Base-by-base conservation (phyloP, 495 filamentous ascomycete genomes). In the Aspergillus haitiensis region DNA sequence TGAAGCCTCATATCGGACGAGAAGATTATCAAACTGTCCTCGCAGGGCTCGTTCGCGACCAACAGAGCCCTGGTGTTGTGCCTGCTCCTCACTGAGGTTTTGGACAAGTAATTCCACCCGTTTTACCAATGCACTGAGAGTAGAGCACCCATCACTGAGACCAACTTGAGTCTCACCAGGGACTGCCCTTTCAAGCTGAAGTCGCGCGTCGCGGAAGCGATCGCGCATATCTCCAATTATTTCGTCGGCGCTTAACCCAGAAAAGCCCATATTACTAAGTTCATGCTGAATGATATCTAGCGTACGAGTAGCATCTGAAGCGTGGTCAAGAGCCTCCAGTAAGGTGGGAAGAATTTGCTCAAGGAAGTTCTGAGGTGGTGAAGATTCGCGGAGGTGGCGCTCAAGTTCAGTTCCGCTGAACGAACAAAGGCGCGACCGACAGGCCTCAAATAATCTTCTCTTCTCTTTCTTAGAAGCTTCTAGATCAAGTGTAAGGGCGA, bases 171-270 rank as follows among this genome's bases (percentile, higher is more conserved):
- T 71, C 64, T 91, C 88, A 5, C 87, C 88, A 0, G 88, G 88
- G 0, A 85, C 77, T 2, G 86, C 72, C 63, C 84, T 82, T 61
- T 91, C 88, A 6, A 91, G 77, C 31, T 86, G 81, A 1, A 91
- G 74, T 5, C 87, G 82, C 4, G 88, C 86, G n/a, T 79, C 63
- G n/a, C 87, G 83, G 69, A 91, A 85, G 21, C 77, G 70, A 13
- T 65, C 37, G 15, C 74, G 74, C 18, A 90, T 79, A 1, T 81
- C 74, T 0, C 70, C 48, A 7, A 90, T 63, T 27, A 81, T 76
- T n/a, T 83, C 82, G 15, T 76, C 62, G 0, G 75, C 70, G 58
- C 73, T 74, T 0, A 63, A 47, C 9, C 83, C 81, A 0, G 74
- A 64, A 59, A 90, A 90, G 2, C 86, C 86, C 0, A 89, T 72